Base-by-base conservation (phyloP, 371 early-diverging fungal species). In the Capillidium heterosporum region DNA sequence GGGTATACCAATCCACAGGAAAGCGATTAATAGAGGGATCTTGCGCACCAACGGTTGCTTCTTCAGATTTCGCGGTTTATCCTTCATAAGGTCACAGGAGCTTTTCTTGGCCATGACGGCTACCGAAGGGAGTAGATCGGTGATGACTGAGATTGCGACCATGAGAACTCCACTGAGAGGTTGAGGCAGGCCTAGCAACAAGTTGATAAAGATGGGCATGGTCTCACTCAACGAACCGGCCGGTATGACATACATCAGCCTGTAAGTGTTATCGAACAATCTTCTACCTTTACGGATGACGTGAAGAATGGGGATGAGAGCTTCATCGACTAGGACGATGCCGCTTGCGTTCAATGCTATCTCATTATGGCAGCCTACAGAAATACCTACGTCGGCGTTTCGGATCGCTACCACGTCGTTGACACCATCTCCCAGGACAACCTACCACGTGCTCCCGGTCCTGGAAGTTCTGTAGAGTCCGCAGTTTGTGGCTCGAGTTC, bases 381-480 rank as follows among this genome's bases (percentile, higher is more conserved):
- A 81, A 27, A 91, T 66, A 57, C 89, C 87, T 15, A 89, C 78
- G 60, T 87, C 75, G 10, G 89, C 87, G 32, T 73, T 74, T 48
- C 76, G 78, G 42, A 84, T 70, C 31, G 89, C 91, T 4, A 89
- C 89, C 48, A 87, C 80, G 63, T 96, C 97, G 62, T 95, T 95
- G 21, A 89, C 91, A 50, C 93, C 97, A 69, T 95, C 97, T 32
- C 74, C 97, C 28, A 87, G 87, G 50, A 91, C 84, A 0, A n/a
- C 80, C 86, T 21, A 85, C 82, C 5, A 74, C 67, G 54, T 75
- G 66, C 27, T 76, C 84, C 46, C 84, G 75, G 5, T 67, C 66
- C 56, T 80, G 74, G 50, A 83, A 71, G 61, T 83, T 76, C 59
- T 81, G 70, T 55, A 87, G 85, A 54, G 87, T 84, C 64, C 70